These are phyloP conservation scores for Stephanocyclus meneghinianus DNA, from an alignment of 352 stramenopile species.

Conservation along the genomic window DNA sequence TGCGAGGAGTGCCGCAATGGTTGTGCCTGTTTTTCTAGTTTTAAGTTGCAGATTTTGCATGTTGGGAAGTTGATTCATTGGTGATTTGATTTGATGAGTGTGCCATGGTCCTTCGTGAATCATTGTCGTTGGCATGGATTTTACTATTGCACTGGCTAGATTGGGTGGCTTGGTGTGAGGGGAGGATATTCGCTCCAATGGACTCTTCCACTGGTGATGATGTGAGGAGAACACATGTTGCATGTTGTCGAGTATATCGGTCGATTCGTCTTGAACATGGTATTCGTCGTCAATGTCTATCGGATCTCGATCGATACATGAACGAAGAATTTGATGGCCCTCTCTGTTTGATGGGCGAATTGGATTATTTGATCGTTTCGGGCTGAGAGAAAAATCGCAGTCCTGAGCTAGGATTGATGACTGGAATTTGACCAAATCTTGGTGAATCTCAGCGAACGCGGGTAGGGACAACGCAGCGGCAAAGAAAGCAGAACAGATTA, in stretches of 20 bases:
- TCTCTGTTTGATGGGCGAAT: background rate
- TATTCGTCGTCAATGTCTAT: slow-evolving; percentile 20
- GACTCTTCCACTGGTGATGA: slow-evolving; percentile 23
- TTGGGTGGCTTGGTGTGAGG: slow-evolving; percentile 12
- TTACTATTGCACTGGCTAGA: slow-evolving; percentile 1
- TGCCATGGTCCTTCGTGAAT: slow-evolving; percentile 21
- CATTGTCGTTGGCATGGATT: slow-evolving; percentile 6
- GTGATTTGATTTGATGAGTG: slow-evolving; percentile 27
- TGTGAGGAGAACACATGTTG: background rate
- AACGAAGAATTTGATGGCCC: slow-evolving; percentile 2
- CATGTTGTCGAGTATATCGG: background rate
- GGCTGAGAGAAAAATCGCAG: background rate
- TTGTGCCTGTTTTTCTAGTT: slow-evolving; percentile 86
- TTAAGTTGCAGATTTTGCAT: slow-evolving; percentile 13
- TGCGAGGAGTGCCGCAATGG: slow-evolving; percentile 90
- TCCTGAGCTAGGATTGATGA: slow-evolving; percentile 4
- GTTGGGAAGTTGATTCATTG: background rate
- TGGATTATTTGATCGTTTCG: background rate
- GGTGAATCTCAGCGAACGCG: background rate
- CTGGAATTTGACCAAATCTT: background rate
- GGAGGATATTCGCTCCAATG: slow-evolving; percentile 27
- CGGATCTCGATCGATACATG: slow-evolving; percentile 37
- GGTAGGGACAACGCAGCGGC: background rate
- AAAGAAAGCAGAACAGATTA: background rate
- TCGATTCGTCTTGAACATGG: background rate